These are phyloP conservation scores for Phascolomyces articulosus DNA, from an alignment of 371 early-diverging fungal genomes.

Conservation along the genomic window DNA sequence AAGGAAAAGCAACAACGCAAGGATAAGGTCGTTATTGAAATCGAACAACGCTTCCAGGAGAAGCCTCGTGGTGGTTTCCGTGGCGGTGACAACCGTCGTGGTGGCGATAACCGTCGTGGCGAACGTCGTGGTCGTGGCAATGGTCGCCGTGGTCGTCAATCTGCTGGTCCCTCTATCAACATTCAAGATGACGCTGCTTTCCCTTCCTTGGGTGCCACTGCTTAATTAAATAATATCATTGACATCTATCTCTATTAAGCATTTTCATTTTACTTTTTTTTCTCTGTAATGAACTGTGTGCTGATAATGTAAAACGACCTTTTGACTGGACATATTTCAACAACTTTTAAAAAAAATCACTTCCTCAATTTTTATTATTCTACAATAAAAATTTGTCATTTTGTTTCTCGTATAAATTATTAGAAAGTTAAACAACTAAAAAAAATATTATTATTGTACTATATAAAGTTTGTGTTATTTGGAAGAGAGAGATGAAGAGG, in stretches of 20 bases:
- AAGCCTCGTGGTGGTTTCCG: conserved; percentile 49
- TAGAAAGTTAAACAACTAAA: too few species aligned
- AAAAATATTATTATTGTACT: too few species aligned
- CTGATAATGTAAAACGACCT: conserved; percentile 13
- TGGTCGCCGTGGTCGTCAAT: conserved; percentile 43
- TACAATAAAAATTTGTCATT: conserved; percentile 11
- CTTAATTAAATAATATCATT: conserved; percentile 21
- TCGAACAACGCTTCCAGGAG: conserved; percentile 55
- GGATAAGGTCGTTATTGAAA: conserved; percentile 62
- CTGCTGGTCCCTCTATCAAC: conserved; percentile 62
- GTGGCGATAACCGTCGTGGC: conserved; percentile 29
- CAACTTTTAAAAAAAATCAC: too few species aligned
- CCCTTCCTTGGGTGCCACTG: conserved; percentile 71
- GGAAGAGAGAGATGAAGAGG: too few species aligned
- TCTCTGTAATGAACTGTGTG: neutral
- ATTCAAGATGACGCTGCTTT: conserved; percentile 74
- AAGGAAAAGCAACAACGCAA: conserved; percentile 40
- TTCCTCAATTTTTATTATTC: neutral
- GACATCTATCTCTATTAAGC: neutral
- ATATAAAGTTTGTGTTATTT: too few species aligned
- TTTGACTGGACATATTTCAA: conserved; percentile 15
- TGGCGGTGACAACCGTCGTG: conserved; percentile 40
- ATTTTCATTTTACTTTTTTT: neutral
- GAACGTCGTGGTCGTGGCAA: conserved; percentile 39
- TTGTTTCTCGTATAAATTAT: neutral